phyloP scores from a whole-genome alignment of 169 alveolate species.

The Eimeria falciformis region DNA sequence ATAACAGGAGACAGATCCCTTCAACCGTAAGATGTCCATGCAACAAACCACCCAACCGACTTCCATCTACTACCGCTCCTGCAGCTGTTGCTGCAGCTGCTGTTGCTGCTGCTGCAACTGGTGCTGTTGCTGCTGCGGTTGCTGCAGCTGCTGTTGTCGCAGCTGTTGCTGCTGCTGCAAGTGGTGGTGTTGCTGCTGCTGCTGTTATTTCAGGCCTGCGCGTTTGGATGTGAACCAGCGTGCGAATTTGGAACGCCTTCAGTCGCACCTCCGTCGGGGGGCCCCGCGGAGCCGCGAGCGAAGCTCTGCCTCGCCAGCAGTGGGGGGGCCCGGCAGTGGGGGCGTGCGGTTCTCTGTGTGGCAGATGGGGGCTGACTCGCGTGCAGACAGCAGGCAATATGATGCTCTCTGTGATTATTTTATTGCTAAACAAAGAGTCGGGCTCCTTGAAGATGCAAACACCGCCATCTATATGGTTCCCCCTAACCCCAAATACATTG shows the following conservation, averaged over 20 bases:
- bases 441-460: conserved; percentile 82
- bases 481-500: conserved; percentile 78
- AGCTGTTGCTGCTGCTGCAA: conserved; percentile 10
- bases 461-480: conserved; percentile 85
- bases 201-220: conserved; percentile 27
- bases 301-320: background rate
- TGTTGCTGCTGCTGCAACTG: conserved; percentile 15
- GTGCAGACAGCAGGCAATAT: conserved; percentile 82
- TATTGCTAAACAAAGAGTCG: conserved; percentile 83
- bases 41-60: background rate
- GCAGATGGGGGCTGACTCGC: conserved; percentile 85
- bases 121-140: background rate
- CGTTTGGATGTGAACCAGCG: conserved; percentile 69
- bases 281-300: background rate
- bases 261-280: conserved; percentile 50
- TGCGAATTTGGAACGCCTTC: conserved; percentile 61
- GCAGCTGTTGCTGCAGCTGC: background rate
- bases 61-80: background rate
- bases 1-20: conserved; percentile 80
- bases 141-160: background rate
- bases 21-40: conserved; percentile 78
- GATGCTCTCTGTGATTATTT: conserved; percentile 85
- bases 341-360: conserved; percentile 80
- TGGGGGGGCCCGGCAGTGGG: background rate
- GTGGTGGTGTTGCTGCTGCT: conserved; percentile 13